phyloP scores from a whole-genome alignment of 257 asterid genomes.

The Petunia secreta region DNA sequence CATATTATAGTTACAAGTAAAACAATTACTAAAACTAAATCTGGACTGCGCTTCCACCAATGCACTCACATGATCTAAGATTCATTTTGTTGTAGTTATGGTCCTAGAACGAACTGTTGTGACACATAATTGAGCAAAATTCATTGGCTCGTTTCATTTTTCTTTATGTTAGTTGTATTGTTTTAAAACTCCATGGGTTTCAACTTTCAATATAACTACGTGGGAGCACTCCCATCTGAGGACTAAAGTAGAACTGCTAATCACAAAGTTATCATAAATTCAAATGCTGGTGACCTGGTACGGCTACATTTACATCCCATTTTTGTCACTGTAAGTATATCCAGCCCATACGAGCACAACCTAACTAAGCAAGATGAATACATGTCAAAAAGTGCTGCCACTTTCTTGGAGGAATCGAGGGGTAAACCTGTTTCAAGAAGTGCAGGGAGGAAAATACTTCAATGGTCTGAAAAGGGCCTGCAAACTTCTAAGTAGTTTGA shows the following conservation, averaged over 20 bases:
- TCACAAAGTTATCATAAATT: not conserved
- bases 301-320: not conserved
- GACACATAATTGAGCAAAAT: too few relatives aligned
- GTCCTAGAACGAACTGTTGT: too few relatives aligned
- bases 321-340: not conserved
- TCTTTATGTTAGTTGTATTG: conserved; percentile 30
- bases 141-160: too few relatives aligned
- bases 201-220: not conserved
- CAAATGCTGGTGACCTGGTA: not conserved
- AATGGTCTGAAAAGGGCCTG: not conserved
- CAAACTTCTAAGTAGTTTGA: not conserved
- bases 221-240: not conserved
- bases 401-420: not conserved
- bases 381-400: not conserved
- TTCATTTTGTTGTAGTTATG: too few relatives aligned
- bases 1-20: too few relatives aligned
- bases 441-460: not conserved
- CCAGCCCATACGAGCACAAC: not conserved
- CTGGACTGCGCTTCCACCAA: too few relatives aligned
- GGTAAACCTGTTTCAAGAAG: not conserved
- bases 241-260: not conserved
- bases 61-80: too few relatives aligned
- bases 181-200: not conserved
- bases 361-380: not conserved
- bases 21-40: too few relatives aligned